Evolutionary conservation across 768 basidiomycete species (phyloP).

Genomic region (Rhizopogon rudus): DNA sequence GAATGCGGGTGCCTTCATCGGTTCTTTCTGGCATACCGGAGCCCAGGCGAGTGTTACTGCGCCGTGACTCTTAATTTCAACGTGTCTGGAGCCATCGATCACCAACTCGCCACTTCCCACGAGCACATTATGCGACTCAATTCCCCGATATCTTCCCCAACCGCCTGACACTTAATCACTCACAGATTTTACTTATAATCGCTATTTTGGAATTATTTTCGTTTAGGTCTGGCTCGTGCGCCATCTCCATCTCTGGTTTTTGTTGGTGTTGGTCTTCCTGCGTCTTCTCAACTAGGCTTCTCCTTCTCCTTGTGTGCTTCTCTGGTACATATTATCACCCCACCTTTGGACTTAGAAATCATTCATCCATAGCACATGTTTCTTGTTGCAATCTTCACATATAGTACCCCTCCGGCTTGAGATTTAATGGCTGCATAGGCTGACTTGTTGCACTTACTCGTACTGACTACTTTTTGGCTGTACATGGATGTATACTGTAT

Average conservation of each 20-base stretch:
- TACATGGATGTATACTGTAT: constrained; percentile 1
- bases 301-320: neutral
- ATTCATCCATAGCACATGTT: constrained; percentile 1
- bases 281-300: neutral
- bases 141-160: neutral
- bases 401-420: constrained; percentile 14
- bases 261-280: neutral
- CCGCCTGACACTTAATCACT: neutral
- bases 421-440: constrained; percentile 19
- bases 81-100: neutral
- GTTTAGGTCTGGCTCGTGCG: constrained; percentile 8
- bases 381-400: constrained; percentile 4
- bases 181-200: constrained; percentile 20
- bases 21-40: constrained; percentile 47
- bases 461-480: constrained; percentile 2
- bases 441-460: constrained; percentile 6
- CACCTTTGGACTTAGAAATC: constrained; percentile 16
- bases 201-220: constrained; percentile 25
- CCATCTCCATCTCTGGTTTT: neutral
- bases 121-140: neutral
- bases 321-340: constrained; percentile 20
- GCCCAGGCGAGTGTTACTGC: constrained; percentile 14
- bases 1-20: constrained; percentile 72
- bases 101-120: neutral
- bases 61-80: constrained; percentile 8